These are phyloP conservation scores for Cryptococcus depauperatus DNA, from an alignment of 1,284 basidiomycete genomes.

Conservation along the genomic window DNA sequence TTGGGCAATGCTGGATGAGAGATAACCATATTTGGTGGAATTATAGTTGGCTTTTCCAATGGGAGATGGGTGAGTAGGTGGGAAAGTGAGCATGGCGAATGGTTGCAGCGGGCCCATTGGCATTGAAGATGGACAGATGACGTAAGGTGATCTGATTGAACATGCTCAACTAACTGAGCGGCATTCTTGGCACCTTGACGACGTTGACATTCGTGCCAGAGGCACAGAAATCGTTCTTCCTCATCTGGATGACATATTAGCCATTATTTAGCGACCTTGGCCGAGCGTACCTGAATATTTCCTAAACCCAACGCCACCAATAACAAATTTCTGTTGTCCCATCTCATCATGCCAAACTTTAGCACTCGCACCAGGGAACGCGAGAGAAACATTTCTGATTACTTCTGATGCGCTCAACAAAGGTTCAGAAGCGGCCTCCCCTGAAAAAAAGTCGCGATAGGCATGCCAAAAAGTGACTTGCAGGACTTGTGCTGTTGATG, in stretches of 20 bases:
- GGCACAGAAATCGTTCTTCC: constrained; percentile 29
- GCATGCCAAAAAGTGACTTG: constrained; percentile 45
- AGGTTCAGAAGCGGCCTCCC: constrained; percentile 27
- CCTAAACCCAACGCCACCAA: constrained; percentile 40
- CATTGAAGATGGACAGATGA: constrained; percentile 15
- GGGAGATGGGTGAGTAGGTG: constrained; percentile 41
- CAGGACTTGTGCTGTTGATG: constrained; percentile 33
- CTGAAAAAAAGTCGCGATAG: constrained; percentile 41
- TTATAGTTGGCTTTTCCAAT: not conserved
- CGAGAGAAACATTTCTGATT: constrained; percentile 42
- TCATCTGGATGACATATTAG: constrained; percentile 26
- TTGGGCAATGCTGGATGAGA: constrained; percentile 17
- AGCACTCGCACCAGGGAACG: constrained; percentile 38
- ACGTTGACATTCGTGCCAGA: constrained; percentile 27
- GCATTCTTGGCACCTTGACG: constrained; percentile 16
- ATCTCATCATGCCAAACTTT: constrained; percentile 30
- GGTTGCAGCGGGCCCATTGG: constrained; percentile 31
- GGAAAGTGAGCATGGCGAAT: constrained; percentile 24
- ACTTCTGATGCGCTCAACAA: constrained; percentile 41
- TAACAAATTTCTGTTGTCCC: constrained; percentile 39
- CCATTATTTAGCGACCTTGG: not conserved
- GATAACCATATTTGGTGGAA: constrained; percentile 15
- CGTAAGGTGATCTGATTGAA: constrained; percentile 23
- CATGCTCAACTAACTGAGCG: constrained; percentile 23
- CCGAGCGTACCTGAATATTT: constrained; percentile 25